Conservation (phyloP, 257 asterid genomes). For the Gentiana straminea region DNA sequence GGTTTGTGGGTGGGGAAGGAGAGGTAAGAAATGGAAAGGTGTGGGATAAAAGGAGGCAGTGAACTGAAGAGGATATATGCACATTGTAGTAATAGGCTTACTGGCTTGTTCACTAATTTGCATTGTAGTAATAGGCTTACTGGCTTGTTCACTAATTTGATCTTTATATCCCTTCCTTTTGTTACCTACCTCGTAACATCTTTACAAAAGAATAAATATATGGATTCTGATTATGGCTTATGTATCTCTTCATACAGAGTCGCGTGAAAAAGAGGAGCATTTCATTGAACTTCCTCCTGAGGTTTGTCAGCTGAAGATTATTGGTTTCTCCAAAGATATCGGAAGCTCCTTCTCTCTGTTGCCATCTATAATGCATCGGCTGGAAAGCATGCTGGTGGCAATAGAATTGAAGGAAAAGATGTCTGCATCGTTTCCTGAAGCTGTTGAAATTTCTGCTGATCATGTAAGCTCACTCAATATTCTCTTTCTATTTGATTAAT, state of each 20-base stretch:
- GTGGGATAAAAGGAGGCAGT: no score
- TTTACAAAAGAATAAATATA: neutral
- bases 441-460: constrained; percentile 48
- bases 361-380: constrained; percentile 88
- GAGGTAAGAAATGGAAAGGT: no score
- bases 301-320: constrained; percentile 81
- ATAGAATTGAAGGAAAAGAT: constrained; percentile 61
- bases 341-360: constrained; percentile 89
- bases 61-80: no score
- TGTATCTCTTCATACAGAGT: constrained; percentile 22
- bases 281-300: constrained; percentile 89
- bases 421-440: constrained; percentile 78
- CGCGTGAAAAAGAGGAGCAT: constrained; percentile 83
- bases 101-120: no score
- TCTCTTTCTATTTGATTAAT: neutral
- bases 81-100: no score
- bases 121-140: no score
- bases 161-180: no score
- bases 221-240: constrained; percentile 11
- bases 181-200: no score
- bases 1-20: no score
- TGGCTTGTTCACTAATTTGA: no score
- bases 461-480: constrained; percentile 40
- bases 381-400: constrained; percentile 87
- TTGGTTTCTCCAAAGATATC: constrained; percentile 89